Base-by-base conservation (phyloP, 768 basidiomycete genomes). In the Naganishia vaughanmartiniae region DNA sequence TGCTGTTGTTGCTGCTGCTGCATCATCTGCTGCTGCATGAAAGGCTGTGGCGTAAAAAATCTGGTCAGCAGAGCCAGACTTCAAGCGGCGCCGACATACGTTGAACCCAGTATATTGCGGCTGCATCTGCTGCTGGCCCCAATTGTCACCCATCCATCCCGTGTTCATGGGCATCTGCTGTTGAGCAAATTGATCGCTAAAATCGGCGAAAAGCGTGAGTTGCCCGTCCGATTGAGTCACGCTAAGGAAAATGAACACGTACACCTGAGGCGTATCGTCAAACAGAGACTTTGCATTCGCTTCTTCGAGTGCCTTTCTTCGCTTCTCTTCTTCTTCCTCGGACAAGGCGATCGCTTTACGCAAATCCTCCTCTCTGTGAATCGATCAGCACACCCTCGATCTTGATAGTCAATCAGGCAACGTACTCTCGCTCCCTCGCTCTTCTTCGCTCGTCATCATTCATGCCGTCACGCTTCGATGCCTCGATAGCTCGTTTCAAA, bases 41-140 rank as follows among this genome's bases (percentile, higher is more conserved):
- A 81, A 17, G 80, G 78, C 78, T 81, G 71, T n/a, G 31, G 71
- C 17, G 36, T 31, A 11, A 1, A 45, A 21, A 53, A 28, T 31
- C 19, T 12, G 21, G 4, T 42, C 9, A 28, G 48, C 19, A 33
- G 65, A 46, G 28, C 54, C 1, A 24, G 31, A 15, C 9, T 2
- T 65, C 28, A 14, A 33, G 30, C n/a, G 15, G 2, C 39, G 21
- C 28, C 3, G 4, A 75, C 80, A 72, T 65, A 81, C 81, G 80
- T 98, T 98, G 85, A 92, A 97, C 0, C 90, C 88, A 10, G 91
- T 93, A 80, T 90, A 91, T 76, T 94, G 93, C 0, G 90, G 90
- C 74, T 89, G 89, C 54, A 92, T 88, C 75, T 93, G 92, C 1
- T 90, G 89, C 33, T 79, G 76, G 6, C 77, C 78, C 53, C 74